Percentiles rank a stretch among this genome's conserved stretches.
phyloP scores from a whole-genome alignment of 2,329 filamentous ascomycete genomes.

The Paracoccidioides brasiliensis region DNA sequence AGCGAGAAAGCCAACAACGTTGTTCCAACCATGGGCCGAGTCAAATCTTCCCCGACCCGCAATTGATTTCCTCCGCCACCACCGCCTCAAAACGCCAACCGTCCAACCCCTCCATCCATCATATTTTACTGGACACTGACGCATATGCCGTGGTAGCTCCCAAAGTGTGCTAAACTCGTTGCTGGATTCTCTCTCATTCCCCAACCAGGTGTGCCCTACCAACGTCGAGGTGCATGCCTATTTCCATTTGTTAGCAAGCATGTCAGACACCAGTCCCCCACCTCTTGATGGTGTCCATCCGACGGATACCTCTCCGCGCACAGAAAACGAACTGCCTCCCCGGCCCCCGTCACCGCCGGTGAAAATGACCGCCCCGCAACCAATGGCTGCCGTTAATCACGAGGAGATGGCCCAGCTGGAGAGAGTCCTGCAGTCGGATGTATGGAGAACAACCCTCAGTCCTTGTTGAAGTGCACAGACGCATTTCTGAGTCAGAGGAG shows the following conservation, averaged over 20 bases:
- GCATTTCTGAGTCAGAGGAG: background rate
- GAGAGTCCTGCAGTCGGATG: conserved; percentile 36
- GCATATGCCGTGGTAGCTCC: too few relatives aligned
- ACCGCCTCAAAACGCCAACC: too few relatives aligned
- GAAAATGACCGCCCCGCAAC: background rate
- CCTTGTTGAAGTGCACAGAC: background rate
- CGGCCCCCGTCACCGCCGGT: background rate
- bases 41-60: too few relatives aligned
- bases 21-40: too few relatives aligned
- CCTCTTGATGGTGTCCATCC: conserved; percentile 18
- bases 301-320: conserved; percentile 12
- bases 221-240: background rate
- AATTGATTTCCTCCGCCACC: too few relatives aligned
- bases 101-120: too few relatives aligned
- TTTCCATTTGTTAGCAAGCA: conserved; percentile 5
- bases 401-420: conserved; percentile 30
- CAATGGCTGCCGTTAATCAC: conserved; percentile 15
- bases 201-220: too few relatives aligned
- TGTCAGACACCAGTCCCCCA: conserved; percentile 19
- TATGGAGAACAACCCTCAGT: conserved; percentile 14
- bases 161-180: too few relatives aligned
- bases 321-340: conserved; percentile 20
- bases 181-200: too few relatives aligned
- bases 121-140: too few relatives aligned
- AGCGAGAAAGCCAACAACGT: too few relatives aligned